Evolutionary conservation across 1,284 basidiomycete species (phyloP).

Genomic region (Crepidotus sp.): DNA sequence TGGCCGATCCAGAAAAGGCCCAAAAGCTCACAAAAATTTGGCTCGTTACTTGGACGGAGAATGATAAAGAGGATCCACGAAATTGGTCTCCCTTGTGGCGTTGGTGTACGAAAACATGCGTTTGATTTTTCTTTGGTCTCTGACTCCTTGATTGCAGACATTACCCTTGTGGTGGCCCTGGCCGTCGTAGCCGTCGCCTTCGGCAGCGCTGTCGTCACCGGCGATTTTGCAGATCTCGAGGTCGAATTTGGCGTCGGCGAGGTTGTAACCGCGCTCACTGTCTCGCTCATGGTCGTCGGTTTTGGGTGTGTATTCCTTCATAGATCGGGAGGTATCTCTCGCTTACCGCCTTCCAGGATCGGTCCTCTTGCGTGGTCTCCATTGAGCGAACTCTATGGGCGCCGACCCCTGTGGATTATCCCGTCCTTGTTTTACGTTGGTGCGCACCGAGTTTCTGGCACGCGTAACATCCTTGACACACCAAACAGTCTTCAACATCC

Average conservation of each 20-base stretch:
- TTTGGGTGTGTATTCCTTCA: conserved; percentile 20
- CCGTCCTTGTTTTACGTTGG: conserved; percentile 39
- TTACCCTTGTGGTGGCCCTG: conserved; percentile 35
- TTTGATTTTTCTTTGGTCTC: too few relatives aligned
- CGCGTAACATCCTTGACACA: not conserved
- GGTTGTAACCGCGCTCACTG: conserved; percentile 23
- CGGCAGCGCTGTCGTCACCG: conserved; percentile 33
- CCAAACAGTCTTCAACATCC: conserved; percentile 25
- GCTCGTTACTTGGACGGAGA: conserved; percentile 25
- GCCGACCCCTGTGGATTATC: conserved; percentile 38
- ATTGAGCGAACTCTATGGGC: conserved; percentile 31
- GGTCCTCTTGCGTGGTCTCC: conserved; percentile 29
- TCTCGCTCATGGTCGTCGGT: conserved; percentile 26
- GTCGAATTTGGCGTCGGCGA: conserved; percentile 26
- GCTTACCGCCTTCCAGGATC: conserved; percentile 12
- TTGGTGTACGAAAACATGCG: conserved; percentile 23
- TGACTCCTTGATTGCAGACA: conserved; percentile 9
- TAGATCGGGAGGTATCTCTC: not conserved
- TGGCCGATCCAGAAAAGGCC: conserved; percentile 27
- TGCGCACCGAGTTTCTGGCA: conserved; percentile 9
- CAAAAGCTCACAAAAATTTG: conserved; percentile 24
- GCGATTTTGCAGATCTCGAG: conserved; percentile 38
- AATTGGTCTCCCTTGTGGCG: conserved; percentile 25
- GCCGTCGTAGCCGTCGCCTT: conserved; percentile 33
- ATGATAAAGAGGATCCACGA: conserved; percentile 29